Conservation (phyloP, 2,329 filamentous ascomycete genomes). For the Fusarium scirpi region DNA sequence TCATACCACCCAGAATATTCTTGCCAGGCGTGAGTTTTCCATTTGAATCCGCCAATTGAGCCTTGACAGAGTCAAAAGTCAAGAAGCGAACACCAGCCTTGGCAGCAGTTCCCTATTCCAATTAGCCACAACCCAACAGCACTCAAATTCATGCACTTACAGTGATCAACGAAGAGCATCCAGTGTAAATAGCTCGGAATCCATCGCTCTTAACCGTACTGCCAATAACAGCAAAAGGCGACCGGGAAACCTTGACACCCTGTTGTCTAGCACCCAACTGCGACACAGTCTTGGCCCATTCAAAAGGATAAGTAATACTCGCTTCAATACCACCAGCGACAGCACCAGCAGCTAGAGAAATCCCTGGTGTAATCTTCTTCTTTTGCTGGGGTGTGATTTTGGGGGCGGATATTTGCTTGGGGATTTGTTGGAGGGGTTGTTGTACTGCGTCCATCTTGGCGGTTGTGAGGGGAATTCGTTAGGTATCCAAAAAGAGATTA, state of each 20-base stretch:
- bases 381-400: not conserved
- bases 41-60: slow-evolving; percentile 65
- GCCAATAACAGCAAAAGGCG: slow-evolving; percentile 68
- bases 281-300: slow-evolving; percentile 75
- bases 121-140: rapidly evolving
- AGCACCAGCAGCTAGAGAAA: slow-evolving; percentile 64
- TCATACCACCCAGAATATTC: slow-evolving; percentile 74
- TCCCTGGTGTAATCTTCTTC: slow-evolving; percentile 50
- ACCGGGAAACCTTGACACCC: slow-evolving; percentile 51
- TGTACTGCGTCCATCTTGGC: slow-evolving; percentile 20
- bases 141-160: slow-evolving; percentile 19
- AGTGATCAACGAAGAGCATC: slow-evolving; percentile 69
- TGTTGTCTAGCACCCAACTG: slow-evolving; percentile 58
- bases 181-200: slow-evolving; percentile 69
- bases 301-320: slow-evolving; percentile 70
- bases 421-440: slow-evolving; percentile 6
- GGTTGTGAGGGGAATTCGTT: not conserved
- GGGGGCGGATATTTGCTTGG: not conserved
- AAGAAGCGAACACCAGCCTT: slow-evolving; percentile 77
- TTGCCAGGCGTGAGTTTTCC: slow-evolving; percentile 66
- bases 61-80: slow-evolving; percentile 74
- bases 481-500: slow-evolving; percentile 6
- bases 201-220: slow-evolving; percentile 69
- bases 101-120: slow-evolving; percentile 62
- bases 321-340: slow-evolving; percentile 66